Conservation (phyloP, 192 early-diverging fungal species). For the Coemansia sp. region DNA sequence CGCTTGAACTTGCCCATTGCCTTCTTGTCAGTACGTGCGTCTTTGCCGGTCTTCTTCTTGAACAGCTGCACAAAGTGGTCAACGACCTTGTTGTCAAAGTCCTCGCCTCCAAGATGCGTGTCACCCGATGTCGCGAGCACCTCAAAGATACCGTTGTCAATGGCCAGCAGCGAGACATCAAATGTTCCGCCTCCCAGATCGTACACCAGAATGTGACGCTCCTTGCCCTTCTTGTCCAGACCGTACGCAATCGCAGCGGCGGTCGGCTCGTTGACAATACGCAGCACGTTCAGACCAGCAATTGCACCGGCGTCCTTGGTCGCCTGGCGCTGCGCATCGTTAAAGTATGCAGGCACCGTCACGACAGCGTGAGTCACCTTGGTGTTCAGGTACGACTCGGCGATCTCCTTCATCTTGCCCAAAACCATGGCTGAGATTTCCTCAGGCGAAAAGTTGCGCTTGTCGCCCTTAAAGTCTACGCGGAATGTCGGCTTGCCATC, state of each 20-base stretch:
- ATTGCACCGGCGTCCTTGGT: conserved; percentile 89
- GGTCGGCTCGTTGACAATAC: conserved; percentile 93
- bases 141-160: conserved; percentile 95
- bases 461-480: conserved; percentile 82
- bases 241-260: conserved; percentile 96
- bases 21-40: conserved; percentile 79
- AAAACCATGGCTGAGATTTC: conserved; percentile 98
- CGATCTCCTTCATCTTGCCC: conserved; percentile 91
- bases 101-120: conserved; percentile 97
- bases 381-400: conserved; percentile 82
- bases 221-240: conserved; percentile 85
- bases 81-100: conserved; percentile 95
- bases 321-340: conserved; percentile 93
- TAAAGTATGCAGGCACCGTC: conserved; percentile 98
- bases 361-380: conserved; percentile 92
- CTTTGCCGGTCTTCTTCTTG: conserved; percentile 89
- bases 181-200: conserved; percentile 98
- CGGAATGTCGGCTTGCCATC: conserved; percentile 80
- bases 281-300: conserved; percentile 78
- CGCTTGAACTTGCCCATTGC: conserved; percentile 93
- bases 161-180: conserved; percentile 95
- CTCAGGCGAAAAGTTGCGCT: conserved; percentile 86
- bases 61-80: conserved; percentile 89
- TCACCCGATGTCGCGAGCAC: conserved; percentile 95
- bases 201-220: conserved; percentile 92